These are phyloP conservation scores for Amanita muscaria DNA, from an alignment of 768 basidiomycete species.

Conservation along the genomic window DNA sequence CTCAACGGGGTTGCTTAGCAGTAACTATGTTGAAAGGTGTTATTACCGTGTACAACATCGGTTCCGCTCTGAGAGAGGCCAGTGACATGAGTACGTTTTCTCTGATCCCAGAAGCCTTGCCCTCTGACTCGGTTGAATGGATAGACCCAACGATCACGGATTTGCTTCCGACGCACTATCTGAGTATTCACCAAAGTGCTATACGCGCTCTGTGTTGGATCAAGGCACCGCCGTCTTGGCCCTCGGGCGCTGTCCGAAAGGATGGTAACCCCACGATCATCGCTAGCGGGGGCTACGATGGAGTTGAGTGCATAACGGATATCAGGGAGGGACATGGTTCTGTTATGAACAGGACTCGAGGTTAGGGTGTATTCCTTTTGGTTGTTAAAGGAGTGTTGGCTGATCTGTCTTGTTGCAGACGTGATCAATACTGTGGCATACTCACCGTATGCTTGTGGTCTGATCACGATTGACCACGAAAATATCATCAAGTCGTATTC, in stretches of 20 bases:
- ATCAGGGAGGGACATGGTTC: conserved; percentile 61
- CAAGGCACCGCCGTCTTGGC: conserved; percentile 47
- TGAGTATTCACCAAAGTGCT: conserved; percentile 70
- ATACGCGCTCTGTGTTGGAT: conserved; percentile 74
- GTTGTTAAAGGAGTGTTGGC: not conserved
- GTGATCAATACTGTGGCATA: conserved; percentile 62
- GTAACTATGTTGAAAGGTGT: conserved; percentile 26
- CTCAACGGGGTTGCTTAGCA: not conserved
- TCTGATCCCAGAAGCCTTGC: not conserved
- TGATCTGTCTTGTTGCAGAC: too few species aligned
- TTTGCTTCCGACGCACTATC: conserved; percentile 62
- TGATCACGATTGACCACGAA: conserved; percentile 77
- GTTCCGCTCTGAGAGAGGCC: conserved; percentile 28
- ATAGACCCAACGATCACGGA: conserved; percentile 24
- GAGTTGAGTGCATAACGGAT: conserved; percentile 67
- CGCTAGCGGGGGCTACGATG: conserved; percentile 75
- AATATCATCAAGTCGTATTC: conserved; percentile 72
- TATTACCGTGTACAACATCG: conserved; percentile 51
- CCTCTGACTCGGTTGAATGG: conserved; percentile 10
- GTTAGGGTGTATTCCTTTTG: conserved; percentile 24
- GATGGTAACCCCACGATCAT: conserved; percentile 64
- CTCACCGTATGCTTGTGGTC: conserved; percentile 59
- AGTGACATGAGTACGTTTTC: conserved; percentile 22
- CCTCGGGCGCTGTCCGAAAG: conserved; percentile 34
- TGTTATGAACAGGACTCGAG: conserved; percentile 72